phyloP scores from a whole-genome alignment of 805 yeast genomes.

The Saturnispora sekii region DNA sequence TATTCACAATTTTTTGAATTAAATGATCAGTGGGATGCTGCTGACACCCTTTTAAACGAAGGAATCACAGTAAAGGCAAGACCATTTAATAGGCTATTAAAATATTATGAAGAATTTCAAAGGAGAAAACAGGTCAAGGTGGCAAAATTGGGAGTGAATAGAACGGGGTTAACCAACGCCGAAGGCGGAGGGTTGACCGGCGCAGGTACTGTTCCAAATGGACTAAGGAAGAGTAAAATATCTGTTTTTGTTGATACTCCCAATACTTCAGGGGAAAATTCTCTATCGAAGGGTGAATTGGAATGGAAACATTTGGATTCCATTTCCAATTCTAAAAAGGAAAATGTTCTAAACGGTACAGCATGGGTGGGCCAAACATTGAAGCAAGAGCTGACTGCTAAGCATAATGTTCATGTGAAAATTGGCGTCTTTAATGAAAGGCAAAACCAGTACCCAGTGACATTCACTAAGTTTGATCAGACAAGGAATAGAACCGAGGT shows the following conservation, averaged over 20 bases:
- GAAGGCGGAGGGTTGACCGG: conserved; percentile 19
- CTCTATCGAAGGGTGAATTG: not conserved
- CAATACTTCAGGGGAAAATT: not conserved
- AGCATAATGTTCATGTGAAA: conserved; percentile 2
- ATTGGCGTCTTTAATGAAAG: conserved; percentile 33
- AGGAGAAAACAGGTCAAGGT: conserved; percentile 26
- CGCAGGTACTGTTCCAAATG: conserved; percentile 6
- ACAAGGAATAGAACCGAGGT: conserved; percentile 51
- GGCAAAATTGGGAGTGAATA: not conserved
- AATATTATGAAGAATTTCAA: conserved; percentile 36
- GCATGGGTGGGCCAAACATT: conserved; percentile 59
- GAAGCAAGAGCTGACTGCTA: conserved; percentile 27
- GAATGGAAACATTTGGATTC: conserved; percentile 37
- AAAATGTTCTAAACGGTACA: conserved; percentile 44
- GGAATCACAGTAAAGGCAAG: conserved; percentile 58
- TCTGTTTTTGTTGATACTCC: conserved; percentile 15
- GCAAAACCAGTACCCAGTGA: conserved; percentile 30
- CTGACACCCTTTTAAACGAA: conserved; percentile 45
- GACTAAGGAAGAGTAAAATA: conserved; percentile 13
- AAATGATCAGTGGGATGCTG: conserved; percentile 39
- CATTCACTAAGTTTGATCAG: conserved; percentile 40
- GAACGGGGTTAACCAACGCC: conserved; percentile 13
- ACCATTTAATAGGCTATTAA: conserved; percentile 43
- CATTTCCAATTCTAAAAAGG: conserved; percentile 45
- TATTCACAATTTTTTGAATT: conserved; percentile 58